Evolutionary conservation across 2,329 filamentous ascomycete species (phyloP).

Genomic region (Blastomyces silverae): DNA sequence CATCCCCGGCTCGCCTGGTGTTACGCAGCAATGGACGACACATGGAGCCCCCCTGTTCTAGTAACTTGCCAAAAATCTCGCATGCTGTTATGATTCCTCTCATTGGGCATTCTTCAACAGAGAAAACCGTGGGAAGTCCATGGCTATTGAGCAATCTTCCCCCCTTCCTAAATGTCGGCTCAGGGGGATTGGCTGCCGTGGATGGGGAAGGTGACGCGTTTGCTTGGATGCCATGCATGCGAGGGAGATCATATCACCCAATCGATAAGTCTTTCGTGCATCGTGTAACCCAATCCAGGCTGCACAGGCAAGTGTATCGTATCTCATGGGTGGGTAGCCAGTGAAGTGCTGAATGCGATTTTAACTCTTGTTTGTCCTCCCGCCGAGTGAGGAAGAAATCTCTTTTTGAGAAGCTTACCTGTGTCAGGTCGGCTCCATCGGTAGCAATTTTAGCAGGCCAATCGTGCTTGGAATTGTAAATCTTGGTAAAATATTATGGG

Average conservation of each 20-base stretch:
- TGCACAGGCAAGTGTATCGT: not conserved
- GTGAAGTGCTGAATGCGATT: not conserved
- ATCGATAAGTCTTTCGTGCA: conserved; percentile 2
- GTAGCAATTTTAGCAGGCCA: not conserved
- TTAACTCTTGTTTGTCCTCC: not conserved
- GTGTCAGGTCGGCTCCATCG: not conserved
- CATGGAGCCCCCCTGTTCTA: not conserved
- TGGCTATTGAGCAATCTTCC: not conserved
- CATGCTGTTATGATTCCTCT: not conserved
- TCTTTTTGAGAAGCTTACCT: no score
- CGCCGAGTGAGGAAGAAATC: not conserved
- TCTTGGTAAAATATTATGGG: not conserved
- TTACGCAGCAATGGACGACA: not conserved
- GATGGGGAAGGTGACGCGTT: conserved; percentile 3
- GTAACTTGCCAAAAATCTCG: not conserved
- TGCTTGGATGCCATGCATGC: conserved; percentile 11
- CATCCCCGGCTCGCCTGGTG: not conserved
- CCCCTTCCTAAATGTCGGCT: not conserved
- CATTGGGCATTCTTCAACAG: not conserved
- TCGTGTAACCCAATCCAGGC: not conserved
- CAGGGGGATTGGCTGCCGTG: conserved; percentile 1
- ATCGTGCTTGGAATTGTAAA: not conserved
- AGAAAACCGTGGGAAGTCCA: not conserved
- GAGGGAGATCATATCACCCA: conserved; percentile 8
- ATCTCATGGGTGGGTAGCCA: not conserved